Conservation (phyloP, 2,329 filamentous ascomycete species). For the Metarhizium rileyi region DNA sequence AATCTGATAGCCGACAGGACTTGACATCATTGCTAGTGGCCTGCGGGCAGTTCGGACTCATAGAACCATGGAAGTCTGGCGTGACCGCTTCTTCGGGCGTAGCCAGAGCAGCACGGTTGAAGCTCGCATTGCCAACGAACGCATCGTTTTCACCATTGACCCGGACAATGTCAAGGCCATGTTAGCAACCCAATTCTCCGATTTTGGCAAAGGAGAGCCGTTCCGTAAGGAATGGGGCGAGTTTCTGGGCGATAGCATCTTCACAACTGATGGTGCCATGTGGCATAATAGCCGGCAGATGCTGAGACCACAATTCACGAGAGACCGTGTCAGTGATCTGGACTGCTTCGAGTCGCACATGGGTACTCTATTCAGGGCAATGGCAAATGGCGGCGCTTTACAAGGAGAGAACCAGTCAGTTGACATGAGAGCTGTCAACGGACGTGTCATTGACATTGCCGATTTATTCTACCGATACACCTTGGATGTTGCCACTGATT, state of each 20-base stretch:
- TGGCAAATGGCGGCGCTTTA: slow-evolving; percentile 48
- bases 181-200: slow-evolving; percentile 45
- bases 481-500: slow-evolving; percentile 78
- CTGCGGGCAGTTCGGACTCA: slow-evolving; percentile 42
- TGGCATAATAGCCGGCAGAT: slow-evolving; percentile 79
- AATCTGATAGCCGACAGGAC: slow-evolving; percentile 26
- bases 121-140: slow-evolving; percentile 41
- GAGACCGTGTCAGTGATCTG: slow-evolving; percentile 73
- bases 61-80: slow-evolving; percentile 54
- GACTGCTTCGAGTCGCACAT: slow-evolving; percentile 74
- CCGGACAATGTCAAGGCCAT: slow-evolving; percentile 48
- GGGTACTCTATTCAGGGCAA: slow-evolving; percentile 58
- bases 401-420: slow-evolving; percentile 54
- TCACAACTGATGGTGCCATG: slow-evolving; percentile 70
- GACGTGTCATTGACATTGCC: slow-evolving; percentile 57
- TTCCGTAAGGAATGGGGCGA: slow-evolving; percentile 34
- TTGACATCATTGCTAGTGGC: slow-evolving; percentile 55
- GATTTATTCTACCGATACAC: slow-evolving; percentile 79
- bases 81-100: slow-evolving; percentile 33
- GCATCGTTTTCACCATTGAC: slow-evolving; percentile 37
- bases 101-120: slow-evolving; percentile 49
- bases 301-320: slow-evolving; percentile 78
- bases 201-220: slow-evolving; percentile 37
- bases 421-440: slow-evolving; percentile 50
- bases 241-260: slow-evolving; percentile 46